phyloP scores from a whole-genome alignment of 2,329 filamentous ascomycete genomes.

The Phyllosticta ampelicida region DNA sequence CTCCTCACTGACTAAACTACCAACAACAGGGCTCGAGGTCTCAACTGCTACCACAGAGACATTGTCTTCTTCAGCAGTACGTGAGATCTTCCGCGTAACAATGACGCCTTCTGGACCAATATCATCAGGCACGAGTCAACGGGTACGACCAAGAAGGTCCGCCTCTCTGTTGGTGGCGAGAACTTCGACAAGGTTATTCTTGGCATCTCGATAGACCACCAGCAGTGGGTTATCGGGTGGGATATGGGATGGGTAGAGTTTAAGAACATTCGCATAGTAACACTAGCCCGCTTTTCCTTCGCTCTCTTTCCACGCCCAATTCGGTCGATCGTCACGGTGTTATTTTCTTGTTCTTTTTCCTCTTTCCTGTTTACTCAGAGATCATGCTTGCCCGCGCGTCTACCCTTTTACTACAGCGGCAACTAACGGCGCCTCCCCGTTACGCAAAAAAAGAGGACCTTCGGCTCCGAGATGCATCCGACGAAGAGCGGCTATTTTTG shows the following conservation, averaged over 20 bases:
- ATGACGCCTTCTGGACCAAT: conserved; percentile 21
- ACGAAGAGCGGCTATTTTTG: no score
- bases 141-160: conserved; percentile 21
- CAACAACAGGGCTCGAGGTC: conserved; percentile 23
- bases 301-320: no score
- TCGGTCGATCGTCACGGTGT: no score
- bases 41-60: conserved; percentile 27
- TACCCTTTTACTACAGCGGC: no score
- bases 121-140: conserved; percentile 21
- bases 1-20: no score
- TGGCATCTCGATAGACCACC: conserved; percentile 30
- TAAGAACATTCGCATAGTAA: conserved; percentile 19
- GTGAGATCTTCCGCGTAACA: not conserved
- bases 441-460: no score
- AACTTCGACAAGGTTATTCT: conserved; percentile 33
- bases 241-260: conserved; percentile 31
- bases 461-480: no score
- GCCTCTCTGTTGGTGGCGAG: conserved; percentile 27
- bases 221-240: no score
- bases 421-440: no score
- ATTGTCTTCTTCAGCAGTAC: conserved; percentile 25
- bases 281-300: no score
- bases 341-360: not conserved
- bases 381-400: no score
- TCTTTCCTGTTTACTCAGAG: no score